Evolutionary conservation across 148 eudicot genomes (phyloP).

Genomic region (Cornus kousa): DNA sequence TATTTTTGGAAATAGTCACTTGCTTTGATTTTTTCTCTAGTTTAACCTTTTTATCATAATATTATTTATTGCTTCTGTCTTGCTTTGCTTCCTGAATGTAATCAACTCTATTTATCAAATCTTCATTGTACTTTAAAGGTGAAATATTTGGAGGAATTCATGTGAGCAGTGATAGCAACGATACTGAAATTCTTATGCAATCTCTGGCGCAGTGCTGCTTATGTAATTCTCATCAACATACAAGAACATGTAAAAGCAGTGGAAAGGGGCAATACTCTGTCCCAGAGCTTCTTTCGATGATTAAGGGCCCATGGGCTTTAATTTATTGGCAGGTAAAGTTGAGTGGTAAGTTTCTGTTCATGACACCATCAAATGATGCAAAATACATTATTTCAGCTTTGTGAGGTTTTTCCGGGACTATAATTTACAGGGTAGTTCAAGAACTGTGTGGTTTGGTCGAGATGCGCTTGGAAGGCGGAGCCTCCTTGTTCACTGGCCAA

Average conservation of each 20-base stretch:
- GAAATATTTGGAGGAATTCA: slow-evolving; percentile 87
- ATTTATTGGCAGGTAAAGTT: slow-evolving; percentile 97
- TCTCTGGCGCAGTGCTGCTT: slow-evolving; percentile 54
- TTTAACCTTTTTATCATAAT: neutral
- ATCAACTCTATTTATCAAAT: neutral
- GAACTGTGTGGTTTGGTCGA: slow-evolving; percentile 87
- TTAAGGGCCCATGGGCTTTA: slow-evolving; percentile 95
- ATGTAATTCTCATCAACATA: slow-evolving; percentile 43
- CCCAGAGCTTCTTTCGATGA: slow-evolving; percentile 74
- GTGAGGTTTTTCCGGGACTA: slow-evolving; percentile 1
- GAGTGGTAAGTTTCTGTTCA: slow-evolving; percentile 57
- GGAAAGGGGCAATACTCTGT: slow-evolving; percentile 40
- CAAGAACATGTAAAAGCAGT: slow-evolving; percentile 21
- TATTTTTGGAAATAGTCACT: neutral
- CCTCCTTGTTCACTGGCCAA: slow-evolving; percentile 96
- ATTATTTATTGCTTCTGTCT: neutral
- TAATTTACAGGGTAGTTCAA: slow-evolving; percentile 53
- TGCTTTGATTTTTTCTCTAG: neutral
- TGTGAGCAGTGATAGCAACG: slow-evolving; percentile 61
- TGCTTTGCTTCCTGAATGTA: neutral
- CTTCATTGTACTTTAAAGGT: slow-evolving; percentile 43
- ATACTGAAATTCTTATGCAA: slow-evolving; percentile 72
- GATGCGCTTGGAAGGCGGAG: slow-evolving; percentile 97
- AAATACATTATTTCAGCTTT: slow-evolving; percentile 1
- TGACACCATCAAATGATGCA: neutral